phyloP scores from a whole-genome alignment of 805 yeast species.

The Barnettozyma botsteinii region DNA sequence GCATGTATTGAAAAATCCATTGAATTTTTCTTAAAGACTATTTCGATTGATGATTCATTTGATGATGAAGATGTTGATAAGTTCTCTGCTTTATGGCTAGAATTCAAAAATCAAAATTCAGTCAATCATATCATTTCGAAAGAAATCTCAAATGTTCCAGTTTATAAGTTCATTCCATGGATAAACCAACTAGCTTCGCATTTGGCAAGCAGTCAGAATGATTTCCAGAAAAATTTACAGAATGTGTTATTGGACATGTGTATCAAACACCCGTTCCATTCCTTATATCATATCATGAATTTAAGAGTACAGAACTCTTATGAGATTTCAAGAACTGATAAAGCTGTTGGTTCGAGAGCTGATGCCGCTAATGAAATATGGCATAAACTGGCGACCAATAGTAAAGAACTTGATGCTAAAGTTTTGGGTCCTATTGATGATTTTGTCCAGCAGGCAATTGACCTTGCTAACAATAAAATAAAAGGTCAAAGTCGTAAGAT shows the following conservation, averaged over 20 bases:
- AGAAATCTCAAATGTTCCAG: conserved; percentile 42
- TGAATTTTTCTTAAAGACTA: conserved; percentile 50
- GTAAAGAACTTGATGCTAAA: conserved; percentile 21
- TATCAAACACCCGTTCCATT: conserved; percentile 63
- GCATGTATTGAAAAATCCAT: conserved; percentile 49
- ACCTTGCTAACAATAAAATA: conserved; percentile 43
- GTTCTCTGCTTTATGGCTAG: conserved; percentile 81
- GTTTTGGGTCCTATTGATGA: conserved; percentile 41
- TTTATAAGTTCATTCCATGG: conserved; percentile 70
- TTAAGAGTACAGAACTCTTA: conserved; percentile 41
- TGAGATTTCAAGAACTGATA: conserved; percentile 29
- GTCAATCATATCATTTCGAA: conserved; percentile 39
- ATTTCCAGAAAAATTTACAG: conserved; percentile 53
- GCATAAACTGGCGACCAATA: conserved; percentile 29
- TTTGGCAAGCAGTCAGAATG: conserved; percentile 40
- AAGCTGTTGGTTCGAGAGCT: conserved; percentile 38
- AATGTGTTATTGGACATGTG: conserved; percentile 42
- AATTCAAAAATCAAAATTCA: conserved; percentile 40
- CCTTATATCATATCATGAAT: conserved; percentile 57
- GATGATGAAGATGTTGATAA: conserved; percentile 61
- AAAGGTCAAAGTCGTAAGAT: conserved; percentile 23
- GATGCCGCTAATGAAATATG: conserved; percentile 48
- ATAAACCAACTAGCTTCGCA: conserved; percentile 75
- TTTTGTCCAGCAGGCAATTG: conserved; percentile 46
- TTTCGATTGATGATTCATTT: conserved; percentile 37